Base-by-base conservation (phyloP, 2,329 filamentous ascomycete genomes). In the Ampelomyces quisqualis region DNA sequence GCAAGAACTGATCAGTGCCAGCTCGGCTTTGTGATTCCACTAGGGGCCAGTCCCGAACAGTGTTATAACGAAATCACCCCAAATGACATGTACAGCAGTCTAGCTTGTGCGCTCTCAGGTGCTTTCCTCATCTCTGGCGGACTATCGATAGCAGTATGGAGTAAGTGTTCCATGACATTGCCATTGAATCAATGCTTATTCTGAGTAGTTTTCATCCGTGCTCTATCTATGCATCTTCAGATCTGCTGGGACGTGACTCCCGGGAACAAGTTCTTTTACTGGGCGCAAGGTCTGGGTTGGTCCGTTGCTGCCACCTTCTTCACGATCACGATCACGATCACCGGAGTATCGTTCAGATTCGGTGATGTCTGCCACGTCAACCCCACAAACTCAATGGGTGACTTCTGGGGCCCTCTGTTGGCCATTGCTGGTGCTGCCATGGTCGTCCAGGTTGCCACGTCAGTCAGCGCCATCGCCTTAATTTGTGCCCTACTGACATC, bases 161-260 rank as follows among this genome's bases (percentile, higher is more conserved):
- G 78, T 78, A 67, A 53, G 74, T 65, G 15, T 13, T 18, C 14
- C 3, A 23, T 30, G 26, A 3, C 8, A 22, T 15, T 14, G 6
- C 17, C 7, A 14, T 11, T 27, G n/a, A n/a, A 2, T 24, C 17
- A 22, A 19, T n/a, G n/a, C 43, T 46, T 24, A 46, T 14, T 3
- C 15, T 4, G 13, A 11, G 9, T 27, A 72, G 82, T 90, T 50
- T 95, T 96, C 65, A 78, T 96, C 45, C 83, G 93, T 49, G 87
- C 91, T 0, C 72, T 97, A 22, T 95, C 90, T 4, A 84, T 98
- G 57, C 93, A 98, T 69, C 81, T 98, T 18, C 93, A 97, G 69
- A 96, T 98, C 51, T 96, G 90, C 74, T 98, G 93, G 93, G 90
- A 97, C 67, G 78, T 94, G 22, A 82, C 91, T 6, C 87, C 95